A percentile compares a stretch with the other conserved stretches of the same genome.
phyloP scores from a whole-genome alignment of 2,329 filamentous ascomycete species.

The Xylaria sp. region DNA sequence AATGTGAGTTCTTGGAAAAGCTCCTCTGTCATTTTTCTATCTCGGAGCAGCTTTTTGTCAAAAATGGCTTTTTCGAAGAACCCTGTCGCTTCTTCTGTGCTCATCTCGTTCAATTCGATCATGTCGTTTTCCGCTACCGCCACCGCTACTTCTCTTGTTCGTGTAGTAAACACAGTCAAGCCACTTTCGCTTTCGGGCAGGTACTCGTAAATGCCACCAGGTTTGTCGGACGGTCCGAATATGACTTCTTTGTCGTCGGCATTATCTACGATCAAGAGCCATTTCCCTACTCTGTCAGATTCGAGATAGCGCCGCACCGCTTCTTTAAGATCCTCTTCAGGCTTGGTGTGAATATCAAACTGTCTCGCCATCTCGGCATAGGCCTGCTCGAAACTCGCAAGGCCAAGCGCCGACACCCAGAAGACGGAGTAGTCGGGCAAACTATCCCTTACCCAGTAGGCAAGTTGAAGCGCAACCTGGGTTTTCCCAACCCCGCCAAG shows the following conservation, averaged over 20 bases:
- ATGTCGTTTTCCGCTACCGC: constrained; percentile 36
- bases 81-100: constrained; percentile 34
- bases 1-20: constrained; percentile 44
- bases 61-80: constrained; percentile 39
- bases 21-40: constrained; percentile 20
- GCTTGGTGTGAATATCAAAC: background rate
- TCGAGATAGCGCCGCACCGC: constrained; percentile 35
- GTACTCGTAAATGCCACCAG: constrained; percentile 36
- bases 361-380: constrained; percentile 43
- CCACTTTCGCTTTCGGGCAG: constrained; percentile 44
- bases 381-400: constrained; percentile 48
- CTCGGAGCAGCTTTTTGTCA: constrained; percentile 42
- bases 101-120: constrained; percentile 42
- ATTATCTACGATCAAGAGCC: constrained; percentile 51
- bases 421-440: constrained; percentile 48
- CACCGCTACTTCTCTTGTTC: constrained; percentile 41
- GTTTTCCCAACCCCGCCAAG: constrained; percentile 52
- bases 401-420: constrained; percentile 50
- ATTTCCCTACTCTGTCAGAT: constrained; percentile 39
- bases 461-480: constrained; percentile 47
- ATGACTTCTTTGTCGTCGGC: constrained; percentile 45
- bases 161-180: constrained; percentile 46
- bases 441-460: constrained; percentile 45
- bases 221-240: constrained; percentile 20
- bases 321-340: constrained; percentile 11